phyloP scores from a whole-genome alignment of 306 rosid genomes.

The Notholithocarpus densiflorus region DNA sequence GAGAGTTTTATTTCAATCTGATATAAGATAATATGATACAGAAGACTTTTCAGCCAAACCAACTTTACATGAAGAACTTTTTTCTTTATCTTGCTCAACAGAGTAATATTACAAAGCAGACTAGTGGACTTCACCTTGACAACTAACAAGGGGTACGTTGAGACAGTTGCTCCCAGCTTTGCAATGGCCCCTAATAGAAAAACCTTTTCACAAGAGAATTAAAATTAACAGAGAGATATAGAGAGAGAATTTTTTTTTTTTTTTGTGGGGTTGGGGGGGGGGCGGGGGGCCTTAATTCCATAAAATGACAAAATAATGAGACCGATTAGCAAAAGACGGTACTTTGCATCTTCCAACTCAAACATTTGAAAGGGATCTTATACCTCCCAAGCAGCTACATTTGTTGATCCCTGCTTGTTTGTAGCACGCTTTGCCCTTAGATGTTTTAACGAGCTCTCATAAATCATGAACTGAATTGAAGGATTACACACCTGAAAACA shows the following conservation, averaged over 20 bases:
- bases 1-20: neutral
- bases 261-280: neutral
- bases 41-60: neutral
- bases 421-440: constrained; percentile 50
- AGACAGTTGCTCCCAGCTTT: constrained; percentile 79
- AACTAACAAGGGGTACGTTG: constrained; percentile 74
- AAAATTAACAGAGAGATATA: neutral
- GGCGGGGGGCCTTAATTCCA: neutral
- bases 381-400: constrained; percentile 67
- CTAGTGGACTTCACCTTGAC: constrained; percentile 58
- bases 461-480: constrained; percentile 79
- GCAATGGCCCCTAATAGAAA: constrained; percentile 78
- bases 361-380: constrained; percentile 10
- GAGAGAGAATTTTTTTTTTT: neutral
- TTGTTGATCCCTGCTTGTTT: constrained; percentile 43
- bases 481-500: constrained; percentile 76
- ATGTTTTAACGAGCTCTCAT: constrained; percentile 65
- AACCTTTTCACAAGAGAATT: constrained; percentile 43
- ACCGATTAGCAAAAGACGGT: neutral
- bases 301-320: neutral
- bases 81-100: neutral
- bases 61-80: neutral
- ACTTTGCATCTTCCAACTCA: neutral
- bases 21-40: neutral
- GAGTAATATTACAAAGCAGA: constrained; percentile 9